A percentile compares a stretch with the other conserved stretches of the same genome.
These are phyloP conservation scores for Solanum microdontum DNA, from an alignment of 257 asterid species.

Conservation along the genomic window DNA sequence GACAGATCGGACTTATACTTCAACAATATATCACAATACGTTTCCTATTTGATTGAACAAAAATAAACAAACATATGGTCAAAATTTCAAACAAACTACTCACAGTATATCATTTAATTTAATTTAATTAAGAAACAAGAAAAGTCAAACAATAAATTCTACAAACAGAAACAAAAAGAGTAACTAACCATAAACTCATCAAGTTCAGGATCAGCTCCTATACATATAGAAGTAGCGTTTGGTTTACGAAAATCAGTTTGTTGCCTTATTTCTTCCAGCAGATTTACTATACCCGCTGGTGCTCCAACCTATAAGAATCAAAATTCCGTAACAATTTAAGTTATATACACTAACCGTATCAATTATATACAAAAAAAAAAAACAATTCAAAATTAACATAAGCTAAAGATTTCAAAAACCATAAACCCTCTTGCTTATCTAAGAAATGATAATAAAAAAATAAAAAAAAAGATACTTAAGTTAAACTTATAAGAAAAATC, in stretches of 20 bases:
- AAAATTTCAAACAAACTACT: background rate
- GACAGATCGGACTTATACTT: conserved; percentile 69
- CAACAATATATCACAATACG: conserved; percentile 51
- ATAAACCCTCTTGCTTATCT: background rate
- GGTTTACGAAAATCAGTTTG: conserved; percentile 16
- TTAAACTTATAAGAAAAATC: background rate
- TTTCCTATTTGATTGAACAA: conserved; percentile 31
- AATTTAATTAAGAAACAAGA: background rate
- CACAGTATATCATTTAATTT: background rate
- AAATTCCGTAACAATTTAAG: background rate
- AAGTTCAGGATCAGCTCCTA: conserved; percentile 45
- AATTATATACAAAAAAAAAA: too few relatives aligned
- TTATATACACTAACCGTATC: background rate
- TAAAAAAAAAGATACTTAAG: background rate
- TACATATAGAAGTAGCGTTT: conserved; percentile 4
- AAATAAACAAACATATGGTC: background rate
- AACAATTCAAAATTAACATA: background rate
- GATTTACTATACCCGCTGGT: conserved; percentile 26
- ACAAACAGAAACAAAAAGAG: background rate
- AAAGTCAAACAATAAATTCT: background rate
- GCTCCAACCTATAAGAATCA: conserved; percentile 31
- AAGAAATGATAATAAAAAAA: background rate
- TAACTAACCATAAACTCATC: conserved; percentile 36
- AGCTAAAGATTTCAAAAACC: background rate
- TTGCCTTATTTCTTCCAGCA: conserved; percentile 30